These are phyloP conservation scores for Colletotrichum sp. DNA, from an alignment of 2,329 filamentous ascomycete genomes.

Conservation along the genomic window DNA sequence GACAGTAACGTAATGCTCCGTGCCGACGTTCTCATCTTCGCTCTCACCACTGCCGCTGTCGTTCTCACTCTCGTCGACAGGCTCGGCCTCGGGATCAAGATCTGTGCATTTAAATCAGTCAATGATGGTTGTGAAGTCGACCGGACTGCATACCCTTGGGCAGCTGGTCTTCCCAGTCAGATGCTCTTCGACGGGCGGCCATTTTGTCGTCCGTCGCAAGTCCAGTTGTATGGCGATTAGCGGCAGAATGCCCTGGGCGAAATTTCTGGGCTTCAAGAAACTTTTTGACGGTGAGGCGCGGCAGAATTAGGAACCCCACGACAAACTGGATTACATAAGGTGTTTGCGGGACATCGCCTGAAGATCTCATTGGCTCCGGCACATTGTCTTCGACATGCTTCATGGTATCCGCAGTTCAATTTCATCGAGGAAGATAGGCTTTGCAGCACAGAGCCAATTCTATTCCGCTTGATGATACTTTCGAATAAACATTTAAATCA, in stretches of 20 bases:
- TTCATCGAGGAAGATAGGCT: background rate
- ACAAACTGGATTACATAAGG: background rate
- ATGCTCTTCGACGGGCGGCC: slow-evolving; percentile 6
- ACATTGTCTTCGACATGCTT: background rate
- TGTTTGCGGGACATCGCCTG: background rate
- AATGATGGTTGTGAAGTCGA: background rate
- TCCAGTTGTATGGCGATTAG: background rate
- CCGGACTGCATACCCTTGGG: slow-evolving; percentile 11
- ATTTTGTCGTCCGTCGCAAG: background rate
- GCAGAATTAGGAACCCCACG: slow-evolving; percentile 19
- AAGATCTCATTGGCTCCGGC: background rate
- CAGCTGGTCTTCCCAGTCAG: slow-evolving; percentile 21
- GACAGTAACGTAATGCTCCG: slow-evolving; percentile 86
- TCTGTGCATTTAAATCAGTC: slow-evolving; percentile 6
- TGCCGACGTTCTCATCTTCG: slow-evolving; percentile 61
- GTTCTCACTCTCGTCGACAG: slow-evolving; percentile 37
- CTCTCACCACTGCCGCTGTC: slow-evolving; percentile 44
- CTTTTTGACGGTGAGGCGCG: slow-evolving; percentile 23
- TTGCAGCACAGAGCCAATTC: background rate
- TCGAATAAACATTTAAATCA: background rate
- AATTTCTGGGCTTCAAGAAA: slow-evolving; percentile 23
- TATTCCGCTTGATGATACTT: background rate
- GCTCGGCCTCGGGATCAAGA: slow-evolving; percentile 22
- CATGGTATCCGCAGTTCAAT: background rate
- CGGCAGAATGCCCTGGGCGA: background rate